Evolutionary conservation across 2,329 filamentous ascomycete genomes (phyloP).

Genomic region (Triangularia verruculosa): DNA sequence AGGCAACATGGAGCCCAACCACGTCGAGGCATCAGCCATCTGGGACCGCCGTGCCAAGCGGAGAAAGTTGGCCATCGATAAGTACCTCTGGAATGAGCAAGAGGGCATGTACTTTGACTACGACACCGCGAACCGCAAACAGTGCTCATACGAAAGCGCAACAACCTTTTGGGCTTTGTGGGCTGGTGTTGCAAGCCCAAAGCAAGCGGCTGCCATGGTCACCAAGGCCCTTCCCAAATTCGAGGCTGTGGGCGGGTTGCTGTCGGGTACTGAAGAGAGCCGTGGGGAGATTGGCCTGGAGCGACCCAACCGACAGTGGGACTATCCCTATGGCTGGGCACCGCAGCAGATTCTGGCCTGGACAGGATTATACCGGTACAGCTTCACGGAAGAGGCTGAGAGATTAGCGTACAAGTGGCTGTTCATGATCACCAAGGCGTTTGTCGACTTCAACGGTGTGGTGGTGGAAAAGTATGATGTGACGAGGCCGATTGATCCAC

Average conservation of each 20-base stretch:
- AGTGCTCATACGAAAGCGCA: constrained; percentile 80
- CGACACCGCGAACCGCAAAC: constrained; percentile 76
- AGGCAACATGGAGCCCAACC: constrained; percentile 61
- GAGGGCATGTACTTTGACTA: constrained; percentile 99
- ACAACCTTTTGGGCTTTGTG: constrained; percentile 98
- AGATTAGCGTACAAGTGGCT: constrained; percentile 93
- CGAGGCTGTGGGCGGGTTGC: constrained; percentile 80
- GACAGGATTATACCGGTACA: constrained; percentile 88
- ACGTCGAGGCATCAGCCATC: constrained; percentile 75
- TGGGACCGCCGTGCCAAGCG: constrained; percentile 89
- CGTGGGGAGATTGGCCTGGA: constrained; percentile 76
- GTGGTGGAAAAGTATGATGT: constrained; percentile 99
- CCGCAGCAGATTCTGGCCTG: constrained; percentile 98
- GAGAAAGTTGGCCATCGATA: constrained; percentile 82
- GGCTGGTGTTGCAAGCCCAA: constrained; percentile 82
- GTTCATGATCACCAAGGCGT: constrained; percentile 97
- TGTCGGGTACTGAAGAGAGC: constrained; percentile 86
- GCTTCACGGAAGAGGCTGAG: constrained; percentile 86
- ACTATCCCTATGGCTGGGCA: constrained; percentile 97
- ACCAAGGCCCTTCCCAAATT: constrained; percentile 79
- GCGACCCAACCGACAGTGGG: constrained; percentile 94
- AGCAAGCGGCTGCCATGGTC: constrained; percentile 82
- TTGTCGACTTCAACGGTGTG: constrained; percentile 96
- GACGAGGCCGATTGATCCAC: constrained; percentile 82
- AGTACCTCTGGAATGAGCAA: constrained; percentile 88